phyloP scores from a whole-genome alignment of 768 basidiomycete species.

The Leccinellum albellum region DNA sequence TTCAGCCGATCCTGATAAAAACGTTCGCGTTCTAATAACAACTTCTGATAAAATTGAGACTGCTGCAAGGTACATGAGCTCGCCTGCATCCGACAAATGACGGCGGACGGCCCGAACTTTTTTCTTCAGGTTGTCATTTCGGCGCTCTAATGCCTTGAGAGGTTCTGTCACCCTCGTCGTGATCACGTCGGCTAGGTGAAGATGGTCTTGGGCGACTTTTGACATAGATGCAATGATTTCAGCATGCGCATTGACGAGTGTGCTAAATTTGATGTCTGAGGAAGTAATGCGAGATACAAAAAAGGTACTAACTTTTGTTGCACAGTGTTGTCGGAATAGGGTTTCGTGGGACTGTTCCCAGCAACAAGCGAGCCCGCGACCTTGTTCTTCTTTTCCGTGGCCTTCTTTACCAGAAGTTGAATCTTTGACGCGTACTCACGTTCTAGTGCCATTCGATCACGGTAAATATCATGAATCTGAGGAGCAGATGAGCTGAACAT shows the following conservation, averaged over 20 bases:
- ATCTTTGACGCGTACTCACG: constrained; percentile 77
- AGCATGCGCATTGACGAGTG: constrained; percentile 67
- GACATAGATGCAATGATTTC: constrained; percentile 60
- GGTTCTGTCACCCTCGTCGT: constrained; percentile 59
- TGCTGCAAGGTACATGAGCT: constrained; percentile 45
- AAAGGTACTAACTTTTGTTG: constrained; percentile 48
- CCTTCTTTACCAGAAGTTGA: constrained; percentile 60
- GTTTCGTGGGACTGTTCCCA: constrained; percentile 65
- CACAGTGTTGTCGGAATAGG: constrained; percentile 49
- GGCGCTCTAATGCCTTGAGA: constrained; percentile 55
- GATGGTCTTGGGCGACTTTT: constrained; percentile 64
- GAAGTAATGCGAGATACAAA: neutral
- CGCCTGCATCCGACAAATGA: neutral
- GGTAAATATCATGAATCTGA: constrained; percentile 72
- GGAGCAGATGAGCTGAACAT: constrained; percentile 1
- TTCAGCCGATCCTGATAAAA: constrained; percentile 65
- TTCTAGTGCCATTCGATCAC: constrained; percentile 63
- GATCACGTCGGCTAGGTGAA: constrained; percentile 60
- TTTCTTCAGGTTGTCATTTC: constrained; percentile 64
- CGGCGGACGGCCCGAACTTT: constrained; percentile 40
- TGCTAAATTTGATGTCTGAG: constrained; percentile 42
- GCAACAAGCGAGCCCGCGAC: constrained; percentile 51
- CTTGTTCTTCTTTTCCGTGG: constrained; percentile 67
- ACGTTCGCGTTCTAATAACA: constrained; percentile 67
- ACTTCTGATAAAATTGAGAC: constrained; percentile 64